A percentile compares a stretch with the other conserved stretches of the same genome.
phyloP scores from a whole-genome alignment of 2,329 filamentous ascomycete species.

The Rachicladosporium sp. region DNA sequence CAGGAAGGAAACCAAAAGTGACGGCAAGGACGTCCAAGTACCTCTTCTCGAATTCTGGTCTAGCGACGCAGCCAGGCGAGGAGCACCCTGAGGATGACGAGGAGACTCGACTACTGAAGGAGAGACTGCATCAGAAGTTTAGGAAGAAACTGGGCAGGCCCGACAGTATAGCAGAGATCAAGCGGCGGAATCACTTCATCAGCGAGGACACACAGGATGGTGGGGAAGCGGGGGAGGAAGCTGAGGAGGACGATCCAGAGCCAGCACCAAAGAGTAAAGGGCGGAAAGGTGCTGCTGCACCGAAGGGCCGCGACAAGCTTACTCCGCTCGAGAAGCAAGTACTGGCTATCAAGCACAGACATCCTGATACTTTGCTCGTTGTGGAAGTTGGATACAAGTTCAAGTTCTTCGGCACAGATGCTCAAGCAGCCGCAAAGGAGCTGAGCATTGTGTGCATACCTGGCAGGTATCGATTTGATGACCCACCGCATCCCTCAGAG shows the following conservation, averaged over 20 bases:
- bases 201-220: constrained; percentile 43
- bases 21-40: constrained; percentile 45
- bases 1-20: constrained; percentile 22
- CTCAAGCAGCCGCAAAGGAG: constrained; percentile 75
- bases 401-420: constrained; percentile 92
- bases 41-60: constrained; percentile 42
- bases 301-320: constrained; percentile 69
- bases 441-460: constrained; percentile 94
- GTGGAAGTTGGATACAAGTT: constrained; percentile 98
- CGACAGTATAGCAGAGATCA: constrained; percentile 62
- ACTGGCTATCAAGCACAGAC: constrained; percentile 82
- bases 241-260: constrained; percentile 36
- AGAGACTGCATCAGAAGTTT: constrained; percentile 69
- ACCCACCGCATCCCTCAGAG: constrained; percentile 64
- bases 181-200: constrained; percentile 44
- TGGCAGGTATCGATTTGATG: constrained; percentile 87
- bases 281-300: constrained; percentile 40
- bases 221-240: constrained; percentile 47
- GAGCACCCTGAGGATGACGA: constrained; percentile 37
- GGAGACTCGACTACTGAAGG: constrained; percentile 45
- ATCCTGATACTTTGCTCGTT: constrained; percentile 80
- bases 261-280: constrained; percentile 36
- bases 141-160: constrained; percentile 81
- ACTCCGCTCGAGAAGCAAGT: constrained; percentile 93
- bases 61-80: constrained; percentile 18